Conservation (phyloP, 805 yeast species). For the Candida coquimbonensis region DNA sequence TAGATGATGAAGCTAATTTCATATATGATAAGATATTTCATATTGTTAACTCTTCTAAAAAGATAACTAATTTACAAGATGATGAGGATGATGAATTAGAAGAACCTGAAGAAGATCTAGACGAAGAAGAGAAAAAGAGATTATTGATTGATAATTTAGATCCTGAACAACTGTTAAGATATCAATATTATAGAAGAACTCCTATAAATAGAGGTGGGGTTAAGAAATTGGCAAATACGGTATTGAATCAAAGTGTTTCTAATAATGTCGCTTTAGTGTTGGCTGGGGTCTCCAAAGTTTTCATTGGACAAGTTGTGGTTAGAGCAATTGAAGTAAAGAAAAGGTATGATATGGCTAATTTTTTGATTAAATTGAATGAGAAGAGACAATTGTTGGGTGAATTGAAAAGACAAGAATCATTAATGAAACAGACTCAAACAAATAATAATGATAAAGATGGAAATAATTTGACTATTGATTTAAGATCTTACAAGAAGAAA, state of each 20-base stretch:
- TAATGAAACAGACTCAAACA: constrained; percentile 24
- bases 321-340: constrained; percentile 68
- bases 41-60: constrained; percentile 5
- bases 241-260: constrained; percentile 73
- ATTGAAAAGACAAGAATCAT: constrained; percentile 30
- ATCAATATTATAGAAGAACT: constrained; percentile 81
- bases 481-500: constrained; percentile 12
- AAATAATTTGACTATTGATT: constrained; percentile 3
- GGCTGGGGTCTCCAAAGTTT: constrained; percentile 82
- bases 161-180: constrained; percentile 77
- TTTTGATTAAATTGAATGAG: constrained; percentile 28
- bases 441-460: constrained; percentile 13
- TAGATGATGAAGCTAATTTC: constrained; percentile 18
- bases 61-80: constrained; percentile 9
- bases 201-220: constrained; percentile 67
- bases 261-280: constrained; percentile 73
- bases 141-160: constrained; percentile 67
- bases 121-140: constrained; percentile 51
- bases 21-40: constrained; percentile 13
- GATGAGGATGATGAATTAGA: constrained; percentile 22
- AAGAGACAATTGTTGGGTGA: constrained; percentile 32
- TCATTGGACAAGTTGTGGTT: constrained; percentile 86
- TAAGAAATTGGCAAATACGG: constrained; percentile 71
- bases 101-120: constrained; percentile 27
- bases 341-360: constrained; percentile 37